phyloP scores from a whole-genome alignment of 208 protist species.

The Herpetomonas muscarum region DNA sequence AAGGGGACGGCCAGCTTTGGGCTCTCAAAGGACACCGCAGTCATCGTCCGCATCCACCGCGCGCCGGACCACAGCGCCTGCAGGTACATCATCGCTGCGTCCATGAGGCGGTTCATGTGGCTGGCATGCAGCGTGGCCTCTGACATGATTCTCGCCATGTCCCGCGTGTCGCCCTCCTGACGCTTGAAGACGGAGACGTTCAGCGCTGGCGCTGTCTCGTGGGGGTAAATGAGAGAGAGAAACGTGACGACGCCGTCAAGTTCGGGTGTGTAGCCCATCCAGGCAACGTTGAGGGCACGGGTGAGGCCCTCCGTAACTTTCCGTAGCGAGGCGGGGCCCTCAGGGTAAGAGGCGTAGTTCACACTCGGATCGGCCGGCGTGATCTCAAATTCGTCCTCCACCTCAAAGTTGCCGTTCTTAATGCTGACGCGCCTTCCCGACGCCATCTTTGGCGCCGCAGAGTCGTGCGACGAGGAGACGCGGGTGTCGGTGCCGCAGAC shows the following conservation, averaged over 20 bases:
- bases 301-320: not conserved
- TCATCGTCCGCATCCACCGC: slow-evolving; percentile 9
- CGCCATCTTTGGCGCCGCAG: no score
- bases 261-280: not conserved
- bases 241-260: slow-evolving; percentile 1
- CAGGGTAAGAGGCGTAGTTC: not conserved
- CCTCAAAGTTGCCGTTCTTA: no score
- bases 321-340: not conserved
- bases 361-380: not conserved
- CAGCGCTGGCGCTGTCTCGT: not conserved
- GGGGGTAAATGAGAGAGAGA: not conserved
- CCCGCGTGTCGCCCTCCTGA: not conserved
- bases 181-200: not conserved
- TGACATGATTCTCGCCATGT: not conserved
- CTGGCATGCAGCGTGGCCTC: slow-evolving; percentile 2
- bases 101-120: slow-evolving; percentile 8
- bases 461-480: no score
- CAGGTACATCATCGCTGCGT: slow-evolving; percentile 4
- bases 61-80: slow-evolving; percentile 8
- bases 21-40: not conserved
- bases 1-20: not conserved
- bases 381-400: no score
- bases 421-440: no score
- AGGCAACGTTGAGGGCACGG: not conserved
- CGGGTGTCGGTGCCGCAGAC: no score